phyloP scores from a whole-genome alignment of 2,329 filamentous ascomycete genomes.

The Calonectria fujianensis region DNA sequence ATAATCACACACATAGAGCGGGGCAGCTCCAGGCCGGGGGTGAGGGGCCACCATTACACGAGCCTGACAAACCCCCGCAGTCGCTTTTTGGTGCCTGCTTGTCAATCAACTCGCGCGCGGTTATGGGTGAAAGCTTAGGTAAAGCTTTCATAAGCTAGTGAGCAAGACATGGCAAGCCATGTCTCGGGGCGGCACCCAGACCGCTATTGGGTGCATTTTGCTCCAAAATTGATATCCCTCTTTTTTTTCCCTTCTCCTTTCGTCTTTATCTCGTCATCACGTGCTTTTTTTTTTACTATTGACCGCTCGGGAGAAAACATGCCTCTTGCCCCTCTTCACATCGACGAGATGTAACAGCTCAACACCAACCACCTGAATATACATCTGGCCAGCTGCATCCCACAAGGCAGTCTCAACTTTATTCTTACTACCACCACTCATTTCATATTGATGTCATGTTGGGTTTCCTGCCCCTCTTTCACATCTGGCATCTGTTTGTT shows the following conservation, averaged over 20 bases:
- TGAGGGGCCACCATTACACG: slow-evolving; percentile 52
- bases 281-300: background rate
- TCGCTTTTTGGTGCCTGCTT: slow-evolving; percentile 25
- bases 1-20: slow-evolving; percentile 29
- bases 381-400: slow-evolving; percentile 9
- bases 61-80: slow-evolving; percentile 56
- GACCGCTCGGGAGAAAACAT: background rate
- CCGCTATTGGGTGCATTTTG: background rate
- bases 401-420: background rate
- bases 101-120: slow-evolving; percentile 48
- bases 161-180: background rate
- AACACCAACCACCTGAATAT: slow-evolving; percentile 1
- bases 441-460: background rate
- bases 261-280: background rate
- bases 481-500: background rate
- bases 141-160: slow-evolving; percentile 54
- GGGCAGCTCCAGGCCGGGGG: slow-evolving; percentile 13
- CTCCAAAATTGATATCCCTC: background rate
- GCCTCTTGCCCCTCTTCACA: background rate
- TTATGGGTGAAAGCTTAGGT: slow-evolving; percentile 51
- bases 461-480: background rate
- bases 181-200: slow-evolving; percentile 5
- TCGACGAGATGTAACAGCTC: background rate
- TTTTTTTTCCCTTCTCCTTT: background rate
- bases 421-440: background rate